Evolutionary conservation across 2,329 filamentous ascomycete genomes (phyloP).

Genomic region (Stachybotrys chlorohalonatus): DNA sequence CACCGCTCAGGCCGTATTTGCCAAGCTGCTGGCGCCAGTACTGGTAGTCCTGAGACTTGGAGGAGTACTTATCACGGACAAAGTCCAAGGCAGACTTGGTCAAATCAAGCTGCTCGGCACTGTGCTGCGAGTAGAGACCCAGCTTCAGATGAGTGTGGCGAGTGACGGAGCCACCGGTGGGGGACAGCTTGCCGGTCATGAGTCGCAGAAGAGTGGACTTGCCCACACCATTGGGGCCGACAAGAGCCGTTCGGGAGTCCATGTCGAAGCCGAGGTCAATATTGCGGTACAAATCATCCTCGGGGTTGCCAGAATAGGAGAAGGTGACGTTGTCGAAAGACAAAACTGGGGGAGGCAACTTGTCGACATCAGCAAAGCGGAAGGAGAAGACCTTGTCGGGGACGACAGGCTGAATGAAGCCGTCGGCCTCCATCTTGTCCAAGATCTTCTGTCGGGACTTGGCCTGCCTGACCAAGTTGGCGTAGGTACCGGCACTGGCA

Average conservation of each 20-base stretch:
- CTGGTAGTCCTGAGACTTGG: constrained; percentile 93
- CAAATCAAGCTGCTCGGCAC: constrained; percentile 92
- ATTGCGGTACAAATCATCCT: constrained; percentile 93
- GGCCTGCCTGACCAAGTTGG: constrained; percentile 97
- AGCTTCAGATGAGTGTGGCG: constrained; percentile 98
- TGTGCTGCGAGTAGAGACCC: constrained; percentile 97
- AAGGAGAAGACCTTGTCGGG: constrained; percentile 89
- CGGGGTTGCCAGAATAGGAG: constrained; percentile 83
- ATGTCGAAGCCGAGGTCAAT: constrained; percentile 98
- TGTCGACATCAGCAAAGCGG: constrained; percentile 97
- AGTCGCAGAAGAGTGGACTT: constrained; percentile 94
- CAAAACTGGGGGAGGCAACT: constrained; percentile 94
- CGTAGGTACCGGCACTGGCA: constrained; percentile 97
- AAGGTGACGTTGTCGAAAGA: constrained; percentile 97
- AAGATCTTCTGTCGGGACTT: constrained; percentile 99
- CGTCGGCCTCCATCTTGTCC: constrained; percentile 99
- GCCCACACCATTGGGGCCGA: constrained; percentile 97
- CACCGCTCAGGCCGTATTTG: constrained; percentile 85
- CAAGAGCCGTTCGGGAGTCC: constrained; percentile 94
- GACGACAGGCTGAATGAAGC: constrained; percentile 87
- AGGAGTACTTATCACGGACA: constrained; percentile 86
- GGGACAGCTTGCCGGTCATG: constrained; percentile 91
- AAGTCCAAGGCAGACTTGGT: constrained; percentile 98
- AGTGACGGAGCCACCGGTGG: constrained; percentile 71
- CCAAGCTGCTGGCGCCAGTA: constrained; percentile 99